Conservation (phyloP, 2,329 filamentous ascomycete species). For the Botryotinia convoluta region DNA sequence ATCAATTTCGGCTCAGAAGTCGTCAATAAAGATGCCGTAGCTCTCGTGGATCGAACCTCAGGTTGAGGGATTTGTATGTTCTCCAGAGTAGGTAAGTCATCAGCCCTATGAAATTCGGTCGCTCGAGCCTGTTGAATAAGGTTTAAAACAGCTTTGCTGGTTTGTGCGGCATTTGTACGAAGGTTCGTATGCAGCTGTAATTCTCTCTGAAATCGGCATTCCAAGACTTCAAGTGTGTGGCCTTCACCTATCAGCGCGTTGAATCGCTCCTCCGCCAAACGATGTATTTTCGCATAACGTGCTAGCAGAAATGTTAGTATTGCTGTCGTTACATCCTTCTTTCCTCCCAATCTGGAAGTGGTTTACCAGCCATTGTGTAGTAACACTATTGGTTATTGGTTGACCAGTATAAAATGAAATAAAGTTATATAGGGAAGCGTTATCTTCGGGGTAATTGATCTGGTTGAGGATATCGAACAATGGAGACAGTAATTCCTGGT, state of each 20-base stretch:
- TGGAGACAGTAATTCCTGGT: neutral
- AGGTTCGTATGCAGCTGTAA: neutral
- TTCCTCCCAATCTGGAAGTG: neutral
- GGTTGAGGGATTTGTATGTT: neutral
- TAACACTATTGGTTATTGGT: neutral
- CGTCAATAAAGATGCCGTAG: neutral
- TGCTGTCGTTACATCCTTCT: neutral
- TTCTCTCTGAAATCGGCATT: neutral
- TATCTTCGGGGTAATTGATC: too few species aligned
- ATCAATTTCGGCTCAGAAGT: neutral
- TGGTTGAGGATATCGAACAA: neutral
- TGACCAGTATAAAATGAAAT: neutral
- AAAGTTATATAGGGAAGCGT: neutral
- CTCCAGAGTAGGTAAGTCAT: neutral
- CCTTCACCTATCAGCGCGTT: neutral
- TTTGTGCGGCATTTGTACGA: neutral
- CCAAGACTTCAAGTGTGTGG: neutral
- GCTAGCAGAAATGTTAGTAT: neutral
- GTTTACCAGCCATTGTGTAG: constrained; percentile 4
- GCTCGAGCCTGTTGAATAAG: neutral
- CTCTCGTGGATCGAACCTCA: neutral
- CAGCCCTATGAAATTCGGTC: neutral
- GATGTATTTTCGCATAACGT: neutral
- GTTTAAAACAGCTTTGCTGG: neutral
- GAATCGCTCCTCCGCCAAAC: neutral